Evolutionary conservation across 148 eudicot species (phyloP), one percentile per base, ranked within the genome.

Genomic region (Pouteria glomerata): DNA sequence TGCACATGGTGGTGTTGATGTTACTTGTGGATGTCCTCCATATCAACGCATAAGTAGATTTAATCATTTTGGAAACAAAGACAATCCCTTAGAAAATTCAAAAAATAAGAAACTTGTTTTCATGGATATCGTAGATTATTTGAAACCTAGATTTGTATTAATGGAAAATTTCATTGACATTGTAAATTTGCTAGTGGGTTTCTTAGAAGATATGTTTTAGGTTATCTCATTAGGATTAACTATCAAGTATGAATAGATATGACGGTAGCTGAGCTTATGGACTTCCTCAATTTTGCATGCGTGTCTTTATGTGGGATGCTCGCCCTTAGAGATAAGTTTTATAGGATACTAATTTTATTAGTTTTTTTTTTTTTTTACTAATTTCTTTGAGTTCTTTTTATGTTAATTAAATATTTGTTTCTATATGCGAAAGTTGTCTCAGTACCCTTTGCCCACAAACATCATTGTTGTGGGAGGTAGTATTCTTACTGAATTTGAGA

Each of bases 251-350:
- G 97, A 10, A 48, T 92, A 76, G 97, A 96, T 1, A 78, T 92
- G 84, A 82, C 89, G 97, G 95, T 90, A 0, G 97, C 92, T 0
- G 97, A 96, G 82, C 84, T 18, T 92, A 87, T 70, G 97, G 97
- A 8, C 83, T 92, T 10, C 95, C 97, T 0, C 96, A 92, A 56
- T 92, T 89, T 63, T 82, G 97, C 1, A 84, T 89, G 92, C 87
- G 97, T 1, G 81, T 84, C 10, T 89, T 92, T 57, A 34, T 92
- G 62, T 92, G 97, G 96, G 97, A 88, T 55, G 92, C 95, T 6
- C 70, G 67, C 19, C 85, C 88, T 6, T 61, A 82, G 83, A 87
- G 97, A 92, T 89, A 60, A 71, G 24, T 0, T 60, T 57, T 58
- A 21, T 3, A 63, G 6, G 41, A 41, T 2, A n/a, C 57, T 39